Evolutionary conservation across 2,329 filamentous ascomycete genomes (phyloP), one percentile per base, ranked within the genome.

Genomic region (Phyllosticta capitalensis): DNA sequence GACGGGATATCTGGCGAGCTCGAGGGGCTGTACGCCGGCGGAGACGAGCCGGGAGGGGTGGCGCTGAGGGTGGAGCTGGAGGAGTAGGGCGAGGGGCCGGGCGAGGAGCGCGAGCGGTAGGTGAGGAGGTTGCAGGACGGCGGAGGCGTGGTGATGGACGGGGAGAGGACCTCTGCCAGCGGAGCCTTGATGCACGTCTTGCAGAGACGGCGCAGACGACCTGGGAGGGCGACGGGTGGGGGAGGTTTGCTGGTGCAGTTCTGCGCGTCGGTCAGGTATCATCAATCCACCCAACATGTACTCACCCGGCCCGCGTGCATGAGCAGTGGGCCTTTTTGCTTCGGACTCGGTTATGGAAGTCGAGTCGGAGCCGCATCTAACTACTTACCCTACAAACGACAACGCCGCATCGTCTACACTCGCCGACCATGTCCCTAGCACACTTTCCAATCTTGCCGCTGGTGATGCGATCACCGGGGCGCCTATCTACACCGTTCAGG

Each of bases 221-320:
- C 83, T 50, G 83, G 85, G 45, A 95, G 79, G 21, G 84, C 79
- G 30, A 80, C 77, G 1, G 81, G 78, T 2, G 87, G 83, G 0
- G 90, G 90, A 0, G 88, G 85, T 73, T 96, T 96, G 67, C 90
- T 87, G 5, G 87, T 86, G 73, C 92, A 97, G 66, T 97, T 97
- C 90, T 95, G 71, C 17, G 49, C 33, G 22, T 26, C 52, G 52
- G 56, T 63, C 55, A 63, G 61, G 22, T 54, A 30, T 52, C 21
- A 26, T 52, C 52, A 28, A 33, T 54, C 33, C 22, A 45, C 38
- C 50, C 50, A 52, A 52, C 14, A 26, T 5, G 38, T 45, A 45
- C 38, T 45, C 38, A 45, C 38, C 38, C 38, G 17, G 38, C 38
- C 38, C 17, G 38, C 38, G 38, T n/a, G 38, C n/a, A 17, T 38